phyloP scores from a whole-genome alignment of 169 alveolate species.

The Eimeria zaria region DNA sequence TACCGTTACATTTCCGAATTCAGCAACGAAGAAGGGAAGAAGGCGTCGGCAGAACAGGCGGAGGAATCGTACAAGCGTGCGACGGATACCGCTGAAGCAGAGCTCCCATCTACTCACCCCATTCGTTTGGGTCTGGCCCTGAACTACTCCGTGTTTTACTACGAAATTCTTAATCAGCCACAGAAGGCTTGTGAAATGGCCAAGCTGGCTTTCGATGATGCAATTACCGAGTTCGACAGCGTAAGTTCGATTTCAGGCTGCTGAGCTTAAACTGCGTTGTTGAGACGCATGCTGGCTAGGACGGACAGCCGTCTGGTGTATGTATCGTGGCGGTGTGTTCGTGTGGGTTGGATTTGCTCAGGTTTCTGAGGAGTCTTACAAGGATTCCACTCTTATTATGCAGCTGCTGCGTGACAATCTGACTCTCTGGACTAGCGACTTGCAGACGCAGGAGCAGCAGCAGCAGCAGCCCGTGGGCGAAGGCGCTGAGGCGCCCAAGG shows the following conservation, averaged over 20 bases:
- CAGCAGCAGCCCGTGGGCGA: conserved; percentile 82
- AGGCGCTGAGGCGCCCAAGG: conserved; percentile 73
- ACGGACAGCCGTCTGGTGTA: too few relatives aligned
- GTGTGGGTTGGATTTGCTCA: not conserved
- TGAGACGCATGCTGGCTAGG: not conserved
- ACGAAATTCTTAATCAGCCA: conserved; percentile 99
- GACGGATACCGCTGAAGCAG: conserved; percentile 96
- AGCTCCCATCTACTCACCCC: conserved; percentile 98
- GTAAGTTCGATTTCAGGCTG: conserved; percentile 85
- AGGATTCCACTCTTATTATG: conserved; percentile 97
- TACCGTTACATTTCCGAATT: conserved; percentile 98
- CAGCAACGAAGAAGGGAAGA: conserved; percentile 97
- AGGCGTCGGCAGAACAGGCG: conserved; percentile 98
- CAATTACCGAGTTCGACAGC: conserved; percentile 97
- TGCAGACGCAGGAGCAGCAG: conserved; percentile 84
- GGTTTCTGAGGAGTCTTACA: conserved; percentile 96
- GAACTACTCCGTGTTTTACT: conserved; percentile 99
- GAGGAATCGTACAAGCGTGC: conserved; percentile 99
- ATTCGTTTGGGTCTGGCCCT: conserved; percentile 99
- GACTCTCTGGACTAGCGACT: conserved; percentile 97
- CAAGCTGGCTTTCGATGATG: conserved; percentile 98
- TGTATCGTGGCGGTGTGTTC: too few relatives aligned
- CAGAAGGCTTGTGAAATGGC: conserved; percentile 99
- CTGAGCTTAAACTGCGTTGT: too few relatives aligned
- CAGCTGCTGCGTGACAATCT: conserved; percentile 97